Evolutionary conservation across 1,284 basidiomycete genomes (phyloP).

Genomic region (Ustilago curta): DNA sequence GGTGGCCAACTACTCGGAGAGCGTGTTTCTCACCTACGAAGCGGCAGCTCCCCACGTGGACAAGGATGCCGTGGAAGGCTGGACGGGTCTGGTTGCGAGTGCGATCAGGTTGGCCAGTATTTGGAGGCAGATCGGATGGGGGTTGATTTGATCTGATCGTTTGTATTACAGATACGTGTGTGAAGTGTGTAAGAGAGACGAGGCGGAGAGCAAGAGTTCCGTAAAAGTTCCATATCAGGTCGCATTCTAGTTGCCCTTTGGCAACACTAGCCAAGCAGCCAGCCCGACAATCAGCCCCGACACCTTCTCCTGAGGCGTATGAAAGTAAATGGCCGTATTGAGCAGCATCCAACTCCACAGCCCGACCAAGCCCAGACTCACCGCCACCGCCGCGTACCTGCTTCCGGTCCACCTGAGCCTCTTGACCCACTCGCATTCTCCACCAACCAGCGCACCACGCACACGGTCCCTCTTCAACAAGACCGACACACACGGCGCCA

Average conservation of each 20-base stretch:
- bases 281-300: constrained; percentile 75
- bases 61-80: constrained; percentile 51
- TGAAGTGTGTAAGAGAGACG: background rate
- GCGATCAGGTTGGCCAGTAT: constrained; percentile 36
- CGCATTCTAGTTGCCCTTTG: constrained; percentile 32
- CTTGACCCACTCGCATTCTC: background rate
- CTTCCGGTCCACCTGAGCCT: constrained; percentile 10
- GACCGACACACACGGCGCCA: constrained; percentile 71
- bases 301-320: constrained; percentile 86
- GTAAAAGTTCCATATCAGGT: background rate
- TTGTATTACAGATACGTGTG: too few relatives aligned
- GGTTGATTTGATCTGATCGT: constrained; percentile 6
- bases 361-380: constrained; percentile 73
- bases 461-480: background rate
- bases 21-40: constrained; percentile 49
- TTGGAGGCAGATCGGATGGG: constrained; percentile 35
- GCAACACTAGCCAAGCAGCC: constrained; percentile 56
- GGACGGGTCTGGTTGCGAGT: constrained; percentile 44
- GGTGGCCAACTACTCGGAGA: constrained; percentile 43
- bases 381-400: constrained; percentile 31
- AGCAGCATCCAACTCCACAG: constrained; percentile 82
- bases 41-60: constrained; percentile 44
- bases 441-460: background rate
- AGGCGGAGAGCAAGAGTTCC: background rate
- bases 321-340: constrained; percentile 90